Percentiles rank a stretch among this genome's conserved stretches.
Evolutionary conservation across 2,329 filamentous ascomycete species (phyloP).

Genomic region (Botrytis medusae): DNA sequence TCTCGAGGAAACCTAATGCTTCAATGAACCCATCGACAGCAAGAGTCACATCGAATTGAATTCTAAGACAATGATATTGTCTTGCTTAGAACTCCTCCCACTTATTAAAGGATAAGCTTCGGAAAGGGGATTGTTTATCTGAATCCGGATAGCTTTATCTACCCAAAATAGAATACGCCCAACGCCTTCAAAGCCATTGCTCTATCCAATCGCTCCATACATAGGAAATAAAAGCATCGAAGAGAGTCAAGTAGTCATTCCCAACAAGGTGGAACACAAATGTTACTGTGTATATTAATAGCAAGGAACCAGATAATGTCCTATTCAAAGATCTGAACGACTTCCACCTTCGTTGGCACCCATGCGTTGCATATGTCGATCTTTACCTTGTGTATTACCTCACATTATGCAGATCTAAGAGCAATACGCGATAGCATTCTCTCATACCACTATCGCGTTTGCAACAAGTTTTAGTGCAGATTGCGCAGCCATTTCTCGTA

Average conservation of each 20-base stretch:
- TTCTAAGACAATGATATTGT: not conserved
- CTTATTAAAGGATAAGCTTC: not conserved
- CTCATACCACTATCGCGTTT: not conserved
- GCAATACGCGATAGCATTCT: not conserved
- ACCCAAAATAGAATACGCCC: not conserved
- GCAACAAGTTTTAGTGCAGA: not conserved
- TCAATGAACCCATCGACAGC: not conserved
- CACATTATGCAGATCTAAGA: not conserved
- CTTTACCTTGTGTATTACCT: not conserved
- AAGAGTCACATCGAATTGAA: not conserved
- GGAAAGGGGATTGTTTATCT: conserved; percentile 12
- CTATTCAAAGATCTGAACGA: not conserved
- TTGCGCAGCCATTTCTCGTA: not conserved
- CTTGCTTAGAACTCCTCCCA: not conserved
- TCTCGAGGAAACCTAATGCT: not conserved
- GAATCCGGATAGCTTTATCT: not conserved
- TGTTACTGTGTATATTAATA: not conserved
- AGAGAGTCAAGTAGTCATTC: not conserved
- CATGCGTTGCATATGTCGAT: not conserved
- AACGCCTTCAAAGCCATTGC: not conserved
- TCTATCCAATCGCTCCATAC: not conserved
- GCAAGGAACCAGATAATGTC: not conserved
- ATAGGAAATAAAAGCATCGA: not conserved
- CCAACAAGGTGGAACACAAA: not conserved
- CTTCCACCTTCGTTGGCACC: not conserved